Conservation (phyloP, 192 early-diverging fungal species). For the Coemansia sp. region DNA sequence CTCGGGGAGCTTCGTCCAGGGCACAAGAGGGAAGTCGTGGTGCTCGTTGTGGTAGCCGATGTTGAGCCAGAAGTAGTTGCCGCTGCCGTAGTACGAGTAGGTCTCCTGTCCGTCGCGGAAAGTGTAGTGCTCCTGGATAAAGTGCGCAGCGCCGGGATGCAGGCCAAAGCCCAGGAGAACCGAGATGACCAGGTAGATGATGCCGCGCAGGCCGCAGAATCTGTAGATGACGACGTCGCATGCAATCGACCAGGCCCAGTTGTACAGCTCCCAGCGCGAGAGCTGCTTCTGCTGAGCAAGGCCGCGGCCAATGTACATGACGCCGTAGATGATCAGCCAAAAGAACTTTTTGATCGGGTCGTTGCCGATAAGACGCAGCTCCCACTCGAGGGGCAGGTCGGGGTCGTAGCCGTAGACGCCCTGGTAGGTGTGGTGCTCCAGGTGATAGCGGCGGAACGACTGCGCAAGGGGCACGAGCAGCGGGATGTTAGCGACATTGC, state of each 20-base stretch:
- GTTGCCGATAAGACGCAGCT: constrained; percentile 72
- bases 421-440: constrained; percentile 97
- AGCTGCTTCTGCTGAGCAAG: constrained; percentile 64
- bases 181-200: constrained; percentile 66
- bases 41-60: constrained; percentile 98
- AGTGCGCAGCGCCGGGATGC: constrained; percentile 93
- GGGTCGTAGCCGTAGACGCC: constrained; percentile 91
- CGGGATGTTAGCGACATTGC: constrained; percentile 80
- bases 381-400: constrained; percentile 87
- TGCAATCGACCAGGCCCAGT: constrained; percentile 65
- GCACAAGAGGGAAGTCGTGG: constrained; percentile 89
- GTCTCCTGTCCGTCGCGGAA: constrained; percentile 92
- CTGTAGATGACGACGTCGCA: constrained; percentile 57
- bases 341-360: constrained; percentile 67
- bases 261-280: constrained; percentile 74
- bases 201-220: constrained; percentile 61
- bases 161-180: constrained; percentile 81
- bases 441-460: constrained; percentile 83
- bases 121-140: constrained; percentile 96
- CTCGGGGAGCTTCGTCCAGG: constrained; percentile 82
- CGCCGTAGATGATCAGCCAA: constrained; percentile 80
- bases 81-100: constrained; percentile 93
- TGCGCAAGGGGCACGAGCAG: constrained; percentile 76
- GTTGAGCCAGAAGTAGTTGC: constrained; percentile 88
- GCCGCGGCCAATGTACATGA: constrained; percentile 82